Base-by-base conservation (phyloP, 1,139 yeast genomes). In the Saccharomyces hybrid region DNA sequence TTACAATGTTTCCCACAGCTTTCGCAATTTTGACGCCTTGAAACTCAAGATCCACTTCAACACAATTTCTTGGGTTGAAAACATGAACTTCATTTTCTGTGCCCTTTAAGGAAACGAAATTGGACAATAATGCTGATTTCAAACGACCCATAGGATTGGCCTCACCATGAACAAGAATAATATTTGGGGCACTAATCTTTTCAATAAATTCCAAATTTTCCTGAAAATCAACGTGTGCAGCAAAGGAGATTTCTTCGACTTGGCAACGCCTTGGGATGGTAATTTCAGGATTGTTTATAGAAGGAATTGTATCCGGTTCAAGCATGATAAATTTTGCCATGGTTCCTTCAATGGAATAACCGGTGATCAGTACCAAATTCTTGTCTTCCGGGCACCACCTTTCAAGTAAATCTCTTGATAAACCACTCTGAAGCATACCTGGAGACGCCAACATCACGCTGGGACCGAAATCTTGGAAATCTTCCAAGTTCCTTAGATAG, bases 371-470 rank as follows among this genome's bases (percentile, higher is more conserved):
- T 29, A 90, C 84, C 1, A 95, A 78, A 64, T 93, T 93, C 65
- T 89, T 86, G 2, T 95, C 88, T 65, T 93, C 99, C 0, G 99
- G 99, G 1, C 96, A 93, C 99, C 99, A 93, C 68, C 86, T 82
- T 67, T 93, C 99, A 46, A 93, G 76, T 49, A 93, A 76, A 62
- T 88, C 95, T 64, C 99, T 78, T 0, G 97, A 90, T 2, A 91
- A 85, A 59, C 99, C 99, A 65, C 88, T 91, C 69, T 93, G 99
- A 52, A 93, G 76, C 99, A 93, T 93, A 69, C 99, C 99, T 0
- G 99, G 99, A 48, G 96, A 83, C 0, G 99, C 99, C 47, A 93
- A 82, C 72, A 95, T 93, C 34, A 93, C 99, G 62, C 97, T 88
- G 1, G 99, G 97, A 0, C 96, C 96, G 63, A 89, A 80, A 71